Percentiles rank a stretch among this genome's conserved stretches.
Conservation (phyloP, 352 stramenopile genomes). For the Globisporangium perplexum region DNA sequence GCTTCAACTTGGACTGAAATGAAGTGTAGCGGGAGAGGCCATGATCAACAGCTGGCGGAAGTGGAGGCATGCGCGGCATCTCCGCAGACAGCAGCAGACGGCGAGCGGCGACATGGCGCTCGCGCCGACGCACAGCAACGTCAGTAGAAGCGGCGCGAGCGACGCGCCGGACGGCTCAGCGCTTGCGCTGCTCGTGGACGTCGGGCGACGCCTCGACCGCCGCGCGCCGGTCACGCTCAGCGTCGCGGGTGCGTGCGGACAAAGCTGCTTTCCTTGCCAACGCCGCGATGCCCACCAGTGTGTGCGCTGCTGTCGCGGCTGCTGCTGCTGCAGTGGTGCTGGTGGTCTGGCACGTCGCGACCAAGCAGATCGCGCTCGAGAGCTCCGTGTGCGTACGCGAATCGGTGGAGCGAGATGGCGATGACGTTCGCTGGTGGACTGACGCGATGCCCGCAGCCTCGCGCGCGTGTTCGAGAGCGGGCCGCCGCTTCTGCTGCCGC, state of each 20-base stretch:
- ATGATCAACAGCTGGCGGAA: constrained; percentile 5
- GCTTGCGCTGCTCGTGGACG: constrained; percentile 8
- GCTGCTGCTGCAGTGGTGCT: constrained; percentile 3
- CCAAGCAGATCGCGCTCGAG: constrained; percentile 9
- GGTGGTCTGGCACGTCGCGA: constrained; percentile 8
- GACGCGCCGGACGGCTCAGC: neutral
- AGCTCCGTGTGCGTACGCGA: constrained; percentile 9
- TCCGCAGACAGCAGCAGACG: constrained; percentile 6
- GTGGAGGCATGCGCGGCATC: constrained; percentile 8
- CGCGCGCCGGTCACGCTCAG: constrained; percentile 10
- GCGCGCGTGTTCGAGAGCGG: neutral
- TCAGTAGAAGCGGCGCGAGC: too few relatives aligned
- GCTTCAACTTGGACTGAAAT: too few relatives aligned
- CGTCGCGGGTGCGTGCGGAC: constrained; percentile 6
- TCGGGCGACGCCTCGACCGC: constrained; percentile 10
- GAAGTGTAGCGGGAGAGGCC: neutral
- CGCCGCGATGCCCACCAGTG: neutral
- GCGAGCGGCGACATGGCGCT: neutral
- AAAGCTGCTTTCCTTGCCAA: too few relatives aligned
- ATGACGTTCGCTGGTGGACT: too few relatives aligned
- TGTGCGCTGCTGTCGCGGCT: neutral
- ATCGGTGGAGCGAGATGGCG: too few relatives aligned
- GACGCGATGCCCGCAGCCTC: constrained; percentile 3
- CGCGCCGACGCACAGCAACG: neutral
- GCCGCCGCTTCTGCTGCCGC: constrained; percentile 2